Evolutionary conservation across 2,329 filamentous ascomycete genomes (phyloP), one percentile per base, ranked within the genome.

Genomic region (Chaetomiaceae sp.): DNA sequence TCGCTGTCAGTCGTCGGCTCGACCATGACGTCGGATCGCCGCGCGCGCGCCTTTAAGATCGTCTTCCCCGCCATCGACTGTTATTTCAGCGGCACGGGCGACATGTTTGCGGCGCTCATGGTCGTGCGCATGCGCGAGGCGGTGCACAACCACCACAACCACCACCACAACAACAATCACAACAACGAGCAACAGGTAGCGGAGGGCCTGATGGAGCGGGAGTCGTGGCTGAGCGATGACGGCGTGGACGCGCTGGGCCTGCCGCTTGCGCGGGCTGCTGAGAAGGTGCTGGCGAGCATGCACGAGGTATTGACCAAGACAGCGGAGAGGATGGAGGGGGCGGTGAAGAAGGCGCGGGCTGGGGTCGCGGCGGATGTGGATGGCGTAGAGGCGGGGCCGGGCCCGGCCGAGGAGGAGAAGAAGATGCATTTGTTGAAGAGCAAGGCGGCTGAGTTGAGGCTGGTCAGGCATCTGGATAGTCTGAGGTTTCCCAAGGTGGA

Each of bases 101-200:
- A 99, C 73, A 96, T 99, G 92, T 97, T 99, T 66, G 92, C 90
- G 27, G 92, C 92, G 7, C 78, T 99, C 41, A 90, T 90, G 66
- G 84, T 96, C 1, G 89, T 89, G 36, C 84, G 92, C 27, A 83
- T 99, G 65, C 85, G 92, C 53, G 89, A 97, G 74, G 90, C 89
- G 23, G 86, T 89, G 1, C 70, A 74, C 48, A 71, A 71, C 3
- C 73, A 51, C n/a, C 5, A 20, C 6, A 21, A 9, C 8, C 8
- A 7, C 14, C 23, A 9, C 21, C n/a, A n/a, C n/a, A n/a, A n/a
- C 18, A 37, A 13, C 9, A 47, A 2, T 27, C 14, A 14, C n/a
- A 30, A 25, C 30, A 36, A n/a, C 7, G 25, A 8, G n/a, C n/a
- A n/a, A n/a, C n/a, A n/a, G n/a, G n/a, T n/a, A n/a, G n/a, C n/a